phyloP scores from a whole-genome alignment of 768 basidiomycete species.

The Mycena crocata region DNA sequence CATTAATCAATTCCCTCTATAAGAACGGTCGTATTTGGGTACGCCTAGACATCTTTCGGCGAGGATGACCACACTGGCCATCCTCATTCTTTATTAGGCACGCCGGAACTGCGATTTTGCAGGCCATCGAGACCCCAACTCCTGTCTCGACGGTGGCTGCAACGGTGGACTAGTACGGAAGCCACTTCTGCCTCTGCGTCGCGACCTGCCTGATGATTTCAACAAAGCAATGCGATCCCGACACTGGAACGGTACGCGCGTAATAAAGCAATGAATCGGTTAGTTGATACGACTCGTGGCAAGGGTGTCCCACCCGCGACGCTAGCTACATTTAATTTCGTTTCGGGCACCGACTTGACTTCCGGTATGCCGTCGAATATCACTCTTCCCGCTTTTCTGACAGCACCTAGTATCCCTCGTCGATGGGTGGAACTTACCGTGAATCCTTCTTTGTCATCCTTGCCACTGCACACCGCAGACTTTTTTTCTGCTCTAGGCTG shows the following conservation, averaged over 20 bases:
- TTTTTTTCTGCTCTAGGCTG: background rate
- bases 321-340: conserved; percentile 75
- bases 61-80: too few species aligned
- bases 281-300: too few species aligned
- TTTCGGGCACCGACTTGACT: conserved; percentile 52
- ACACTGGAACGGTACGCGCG: too few species aligned
- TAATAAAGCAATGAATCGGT: too few species aligned
- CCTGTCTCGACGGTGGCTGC: conserved; percentile 61
- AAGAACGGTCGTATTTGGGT: background rate
- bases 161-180: conserved; percentile 54
- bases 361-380: conserved; percentile 69
- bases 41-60: too few species aligned
- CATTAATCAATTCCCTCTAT: background rate
- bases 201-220: background rate
- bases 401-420: too few species aligned
- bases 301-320: conserved; percentile 74
- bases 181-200: background rate
- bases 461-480: background rate
- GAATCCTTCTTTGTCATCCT: background rate
- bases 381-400: too few species aligned
- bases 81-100: too few species aligned
- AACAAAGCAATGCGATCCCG: conserved; percentile 45
- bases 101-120: conserved; percentile 62
- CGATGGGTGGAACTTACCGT: conserved; percentile 74
- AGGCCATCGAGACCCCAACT: conserved; percentile 48